A percentile compares a stretch with the other conserved stretches of the same genome.
Evolutionary conservation across 345 rosid species (phyloP).

Genomic region (Dimocarpus longan): DNA sequence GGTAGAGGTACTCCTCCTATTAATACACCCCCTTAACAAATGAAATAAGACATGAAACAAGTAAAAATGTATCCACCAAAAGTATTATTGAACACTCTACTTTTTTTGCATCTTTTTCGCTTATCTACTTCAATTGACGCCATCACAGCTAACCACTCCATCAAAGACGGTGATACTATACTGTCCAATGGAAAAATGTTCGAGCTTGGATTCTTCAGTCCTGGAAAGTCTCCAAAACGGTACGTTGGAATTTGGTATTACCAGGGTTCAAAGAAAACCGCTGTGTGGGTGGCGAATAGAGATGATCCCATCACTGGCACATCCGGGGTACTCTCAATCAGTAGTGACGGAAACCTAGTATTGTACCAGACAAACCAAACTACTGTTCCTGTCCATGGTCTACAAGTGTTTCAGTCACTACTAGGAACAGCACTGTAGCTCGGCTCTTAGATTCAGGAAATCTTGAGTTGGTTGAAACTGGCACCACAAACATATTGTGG

Average conservation of each 20-base stretch:
- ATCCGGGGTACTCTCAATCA: constrained; percentile 45
- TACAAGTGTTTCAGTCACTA: constrained; percentile 34
- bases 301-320: constrained; percentile 50
- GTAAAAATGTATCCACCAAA: no score
- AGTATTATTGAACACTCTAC: no score
- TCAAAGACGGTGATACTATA: constrained; percentile 50
- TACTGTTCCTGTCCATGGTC: constrained; percentile 55
- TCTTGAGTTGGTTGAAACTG: constrained; percentile 48
- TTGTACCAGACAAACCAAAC: constrained; percentile 26
- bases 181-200: constrained; percentile 43
- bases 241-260: constrained; percentile 83
- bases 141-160: constrained; percentile 28
- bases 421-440: constrained; percentile 28
- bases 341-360: constrained; percentile 46
- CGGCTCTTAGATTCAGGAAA: constrained; percentile 67
- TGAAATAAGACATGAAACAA: no score
- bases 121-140: constrained; percentile 9
- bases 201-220: constrained; percentile 67
- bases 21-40: no score
- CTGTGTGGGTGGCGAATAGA: constrained; percentile 86
- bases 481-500: constrained; percentile 41
- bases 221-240: constrained; percentile 45
- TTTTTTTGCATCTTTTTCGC: no score
- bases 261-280: constrained; percentile 40
- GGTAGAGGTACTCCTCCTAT: no score